Base-by-base conservation (phyloP, 2,329 filamentous ascomycete species). In the Pseudogymnoascus verrucosus region DNA sequence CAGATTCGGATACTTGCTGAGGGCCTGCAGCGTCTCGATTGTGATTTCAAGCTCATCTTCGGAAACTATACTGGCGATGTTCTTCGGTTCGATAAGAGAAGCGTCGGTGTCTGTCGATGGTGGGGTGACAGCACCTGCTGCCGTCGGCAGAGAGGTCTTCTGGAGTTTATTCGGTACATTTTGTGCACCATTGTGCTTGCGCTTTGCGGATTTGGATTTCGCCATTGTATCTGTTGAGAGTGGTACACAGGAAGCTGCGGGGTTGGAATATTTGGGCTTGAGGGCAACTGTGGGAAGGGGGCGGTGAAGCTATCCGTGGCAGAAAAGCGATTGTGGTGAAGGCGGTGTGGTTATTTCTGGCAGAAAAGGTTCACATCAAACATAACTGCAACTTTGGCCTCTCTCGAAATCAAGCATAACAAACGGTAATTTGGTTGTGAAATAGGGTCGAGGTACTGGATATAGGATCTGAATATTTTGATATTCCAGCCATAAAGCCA, bases 1-100 rank as follows among this genome's bases (percentile, higher is more conserved):
- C 21, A 89, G 70, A 21, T 74, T 75, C 0, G 87, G 87, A 66
- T 89, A 80, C 64, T 82, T 75, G 0, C 85, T 75, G 10, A 89
- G 78, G 0, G 82, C 79, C 1, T 76, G 77, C 28, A 90, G 78
- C 0, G 86, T 89, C 34, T 89, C 87, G 63, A 88, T 79, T 1
- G 86, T 79, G 64, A 89, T 83, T 54, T 89, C 87, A 63, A 90
- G 78, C 66, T 90, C 87, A 68, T 89, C 86, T 14, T 79, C 77
- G 1, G 84, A 84, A n/a, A 84, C 78, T 65, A 87, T 74, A 0
- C 80, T 78, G 62, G 80, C 76, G 3, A 86, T 74, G 60, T 72
- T 83, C 68, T 78, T 80, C n/a, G 81, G 78, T 65, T 81, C 80
- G 62, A 74, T 67, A 2, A 67, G 65, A 4, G 69, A 67, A 4